A percentile compares a stretch with the other conserved stretches of the same genome.
These are phyloP conservation scores for Galium porrigens DNA, from an alignment of 305 asterid species.

Conservation along the genomic window DNA sequence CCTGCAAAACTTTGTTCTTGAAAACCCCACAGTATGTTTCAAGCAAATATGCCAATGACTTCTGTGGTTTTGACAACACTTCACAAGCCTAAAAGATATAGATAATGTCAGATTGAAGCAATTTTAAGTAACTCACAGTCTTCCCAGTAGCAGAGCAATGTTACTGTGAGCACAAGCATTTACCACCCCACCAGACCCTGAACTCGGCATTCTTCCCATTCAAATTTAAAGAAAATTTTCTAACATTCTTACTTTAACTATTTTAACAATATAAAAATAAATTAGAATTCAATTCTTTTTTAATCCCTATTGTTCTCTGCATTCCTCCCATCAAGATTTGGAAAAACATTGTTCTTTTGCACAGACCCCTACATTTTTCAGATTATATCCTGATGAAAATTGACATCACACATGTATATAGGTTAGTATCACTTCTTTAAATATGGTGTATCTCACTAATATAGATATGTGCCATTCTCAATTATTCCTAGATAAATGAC, in stretches of 20 bases:
- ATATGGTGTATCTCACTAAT: too few relatives aligned
- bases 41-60: slow-evolving; percentile 85
- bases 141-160: neutral
- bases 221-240: neutral
- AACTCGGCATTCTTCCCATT: neutral
- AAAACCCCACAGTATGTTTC: slow-evolving; percentile 57
- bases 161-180: neutral
- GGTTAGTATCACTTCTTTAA: neutral
- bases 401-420: neutral
- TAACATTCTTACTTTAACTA: neutral
- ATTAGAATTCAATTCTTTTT: neutral
- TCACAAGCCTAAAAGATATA: slow-evolving; percentile 73
- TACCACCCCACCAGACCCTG: neutral
- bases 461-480: neutral
- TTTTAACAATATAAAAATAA: neutral
- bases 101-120: slow-evolving; percentile 15
- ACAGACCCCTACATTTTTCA: neutral
- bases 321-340: neutral
- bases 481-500: neutral
- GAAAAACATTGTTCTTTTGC: neutral
- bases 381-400: too few relatives aligned
- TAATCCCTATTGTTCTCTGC: neutral
- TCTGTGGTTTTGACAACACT: slow-evolving; percentile 70
- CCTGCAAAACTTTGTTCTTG: slow-evolving; percentile 77
- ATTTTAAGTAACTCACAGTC: slow-evolving; percentile 7